Evolutionary conservation across 1,284 basidiomycete species (phyloP), one percentile per base, ranked within the genome.

Genomic region (Neonothopanus nambi): DNA sequence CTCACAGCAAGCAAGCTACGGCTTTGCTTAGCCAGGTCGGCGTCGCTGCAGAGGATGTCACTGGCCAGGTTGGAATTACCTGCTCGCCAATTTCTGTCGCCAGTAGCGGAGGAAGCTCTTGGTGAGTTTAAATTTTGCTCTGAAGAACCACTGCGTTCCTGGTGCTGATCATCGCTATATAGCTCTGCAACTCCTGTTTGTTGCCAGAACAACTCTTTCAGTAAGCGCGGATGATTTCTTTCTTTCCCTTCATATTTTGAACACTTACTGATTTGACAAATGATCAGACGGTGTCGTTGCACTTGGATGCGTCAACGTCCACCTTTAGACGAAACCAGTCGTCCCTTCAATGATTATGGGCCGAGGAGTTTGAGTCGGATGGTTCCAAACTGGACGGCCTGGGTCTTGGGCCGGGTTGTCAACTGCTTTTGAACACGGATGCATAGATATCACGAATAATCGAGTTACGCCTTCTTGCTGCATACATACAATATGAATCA

Each of bases 21-120:
- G 40, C 20, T 5, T 17, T 58, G 30, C 49, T 62, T 20, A 40
- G 50, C 46, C 49, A 57, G 17, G 28, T 62, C 23, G 54, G 55
- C 17, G 46, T 56, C n/a, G 51, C 36, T 15, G 38, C 53, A 35
- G 15, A 46, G 5, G 35, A 15, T 24, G 36, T 62, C 39, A 61
- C 58, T 39, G 61, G 51, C 37, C 33, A 47, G 15, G 60, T 64
- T 38, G 58, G 59, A 13, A 24, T 62, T 20, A 58, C 51, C 38
- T 62, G 61, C 56, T 47, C 55, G 30, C 59, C 63, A 8, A 57
- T 63, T 44, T 54, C 56, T 18, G 58, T 57, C 50, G 48, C 61
- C 38, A 61, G 58, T 13, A 43, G 49, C 17, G 50, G 55, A n/a
- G 51, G 45, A 21, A 57, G 54, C 37, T 3, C 33, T 18, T 62